Conservation (phyloP, 495 filamentous ascomycete species). For the Aspergillus funiculosus region DNA sequence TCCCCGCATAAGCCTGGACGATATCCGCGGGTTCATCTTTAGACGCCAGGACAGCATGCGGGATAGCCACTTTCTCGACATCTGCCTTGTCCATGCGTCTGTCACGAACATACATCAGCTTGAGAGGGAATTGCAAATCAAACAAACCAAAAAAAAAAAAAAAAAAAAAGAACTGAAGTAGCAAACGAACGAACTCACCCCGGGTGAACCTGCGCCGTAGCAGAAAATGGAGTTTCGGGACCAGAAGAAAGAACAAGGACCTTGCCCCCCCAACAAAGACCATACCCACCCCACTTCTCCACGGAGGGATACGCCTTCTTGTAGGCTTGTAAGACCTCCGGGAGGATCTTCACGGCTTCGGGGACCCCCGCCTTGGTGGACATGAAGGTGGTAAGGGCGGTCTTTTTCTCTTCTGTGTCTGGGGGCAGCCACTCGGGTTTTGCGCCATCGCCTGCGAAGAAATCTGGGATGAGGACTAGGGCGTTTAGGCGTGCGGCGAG, state of each 20-base stretch:
- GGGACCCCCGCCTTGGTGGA: slow-evolving; percentile 19
- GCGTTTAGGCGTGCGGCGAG: slow-evolving; percentile 35
- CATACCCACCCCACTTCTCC: slow-evolving; percentile 38
- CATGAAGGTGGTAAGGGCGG: slow-evolving; percentile 26
- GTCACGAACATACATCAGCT: too few species aligned
- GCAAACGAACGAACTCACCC: slow-evolving; percentile 25
- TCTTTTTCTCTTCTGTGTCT: slow-evolving; percentile 42
- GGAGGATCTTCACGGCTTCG: slow-evolving; percentile 22
- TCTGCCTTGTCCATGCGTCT: slow-evolving; percentile 41
- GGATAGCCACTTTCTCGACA: slow-evolving; percentile 41
- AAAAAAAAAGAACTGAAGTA: slow-evolving; percentile 1
- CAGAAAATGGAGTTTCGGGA: slow-evolving; percentile 38
- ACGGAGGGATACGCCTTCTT: slow-evolving; percentile 28
- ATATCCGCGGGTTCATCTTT: slow-evolving; percentile 45
- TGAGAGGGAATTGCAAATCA: neutral
- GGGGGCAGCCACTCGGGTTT: slow-evolving; percentile 30
- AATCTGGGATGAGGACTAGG: slow-evolving; percentile 43
- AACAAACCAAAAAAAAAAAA: neutral
- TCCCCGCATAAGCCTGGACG: slow-evolving; percentile 34
- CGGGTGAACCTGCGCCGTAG: slow-evolving; percentile 47
- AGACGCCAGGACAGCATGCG: slow-evolving; percentile 50
- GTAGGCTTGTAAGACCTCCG: slow-evolving; percentile 22
- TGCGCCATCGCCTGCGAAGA: slow-evolving; percentile 36
- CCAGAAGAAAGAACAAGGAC: slow-evolving; percentile 40
- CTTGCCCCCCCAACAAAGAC: slow-evolving; percentile 50